phyloP scores from a whole-genome alignment of 192 early-diverging fungal genomes.

The Mortierella claussenii region DNA sequence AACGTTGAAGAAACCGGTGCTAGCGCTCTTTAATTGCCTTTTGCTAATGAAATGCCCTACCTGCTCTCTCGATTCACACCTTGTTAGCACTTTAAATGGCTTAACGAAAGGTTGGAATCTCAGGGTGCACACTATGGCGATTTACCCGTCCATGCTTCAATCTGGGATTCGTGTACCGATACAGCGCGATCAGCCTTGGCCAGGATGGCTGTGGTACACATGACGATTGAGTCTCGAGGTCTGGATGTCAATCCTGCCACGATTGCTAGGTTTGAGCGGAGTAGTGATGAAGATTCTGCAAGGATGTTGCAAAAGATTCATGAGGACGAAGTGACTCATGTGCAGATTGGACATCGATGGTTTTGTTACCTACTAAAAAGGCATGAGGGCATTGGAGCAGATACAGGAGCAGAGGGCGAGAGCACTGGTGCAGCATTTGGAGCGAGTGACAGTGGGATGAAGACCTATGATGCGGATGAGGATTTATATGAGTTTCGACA shows the following conservation, averaged over 20 bases:
- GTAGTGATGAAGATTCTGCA: constrained; percentile 64
- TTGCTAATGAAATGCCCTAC: too few relatives aligned
- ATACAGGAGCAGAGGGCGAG: background rate
- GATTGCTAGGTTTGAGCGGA: constrained; percentile 65
- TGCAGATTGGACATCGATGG: constrained; percentile 67
- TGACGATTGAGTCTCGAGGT: constrained; percentile 77
- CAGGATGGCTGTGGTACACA: constrained; percentile 71
- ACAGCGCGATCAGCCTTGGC: constrained; percentile 59
- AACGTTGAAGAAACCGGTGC: too few relatives aligned
- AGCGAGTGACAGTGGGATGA: constrained; percentile 1
- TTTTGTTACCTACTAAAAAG: constrained; percentile 62
- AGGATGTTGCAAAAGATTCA: constrained; percentile 66
- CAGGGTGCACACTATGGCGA: constrained; percentile 65
- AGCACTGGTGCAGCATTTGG: constrained; percentile 9
- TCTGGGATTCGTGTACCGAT: constrained; percentile 76
- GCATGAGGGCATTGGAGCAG: constrained; percentile 28
- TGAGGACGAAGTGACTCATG: constrained; percentile 58
- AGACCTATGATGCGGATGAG: constrained; percentile 23
- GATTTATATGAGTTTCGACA: constrained; percentile 44
- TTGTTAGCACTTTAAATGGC: constrained; percentile 64
- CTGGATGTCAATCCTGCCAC: constrained; percentile 76
- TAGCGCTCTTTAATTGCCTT: too few relatives aligned
- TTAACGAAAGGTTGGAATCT: constrained; percentile 58
- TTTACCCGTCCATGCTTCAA: constrained; percentile 65
- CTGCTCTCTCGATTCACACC: background rate